These are phyloP conservation scores for Fusarium proliferatum DNA, from an alignment of 2,329 filamentous ascomycete genomes.

Conservation along the genomic window DNA sequence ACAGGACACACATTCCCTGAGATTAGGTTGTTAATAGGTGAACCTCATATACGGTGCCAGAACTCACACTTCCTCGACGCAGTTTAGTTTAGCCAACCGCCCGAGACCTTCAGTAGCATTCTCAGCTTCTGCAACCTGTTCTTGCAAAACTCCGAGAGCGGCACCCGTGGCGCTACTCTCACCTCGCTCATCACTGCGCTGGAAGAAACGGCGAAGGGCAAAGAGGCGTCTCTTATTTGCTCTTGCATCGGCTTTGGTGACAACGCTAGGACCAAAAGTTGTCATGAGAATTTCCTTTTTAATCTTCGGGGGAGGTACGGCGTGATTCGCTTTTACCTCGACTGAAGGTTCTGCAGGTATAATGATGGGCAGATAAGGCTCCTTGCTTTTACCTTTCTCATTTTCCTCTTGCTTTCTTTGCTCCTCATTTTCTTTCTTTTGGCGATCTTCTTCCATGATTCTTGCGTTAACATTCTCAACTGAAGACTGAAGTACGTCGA, in stretches of 20 bases:
- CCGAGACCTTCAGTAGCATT: background rate
- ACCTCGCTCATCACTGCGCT: conserved; percentile 50
- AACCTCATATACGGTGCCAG: background rate
- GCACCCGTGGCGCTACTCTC: conserved; percentile 54
- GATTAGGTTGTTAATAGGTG: conserved; percentile 30
- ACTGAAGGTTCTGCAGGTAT: conserved; percentile 36
- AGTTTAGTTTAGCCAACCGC: background rate
- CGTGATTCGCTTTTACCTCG: background rate
- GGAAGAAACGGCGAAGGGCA: conserved; percentile 53
- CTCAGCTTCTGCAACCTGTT: conserved; percentile 29
- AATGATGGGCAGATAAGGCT: conserved; percentile 51
- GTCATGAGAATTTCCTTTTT: conserved; percentile 21
- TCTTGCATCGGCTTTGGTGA: conserved; percentile 29
- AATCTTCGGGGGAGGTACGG: background rate
- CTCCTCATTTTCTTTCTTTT: conserved; percentile 46
- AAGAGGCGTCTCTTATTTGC: conserved; percentile 47
- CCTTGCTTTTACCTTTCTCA: conserved; percentile 50
- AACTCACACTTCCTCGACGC: conserved; percentile 46
- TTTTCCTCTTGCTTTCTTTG: conserved; percentile 33
- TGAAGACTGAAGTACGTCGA: conserved; percentile 56
- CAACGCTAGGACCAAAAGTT: conserved; percentile 5
- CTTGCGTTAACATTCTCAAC: conserved; percentile 58
- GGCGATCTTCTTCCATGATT: conserved; percentile 47
- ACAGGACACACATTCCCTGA: conserved; percentile 73
- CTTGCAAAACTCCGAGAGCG: conserved; percentile 44